Evolutionary conservation across 176 grass and related monocot genomes (phyloP).

Genomic region (Eragrostis nindensis): DNA sequence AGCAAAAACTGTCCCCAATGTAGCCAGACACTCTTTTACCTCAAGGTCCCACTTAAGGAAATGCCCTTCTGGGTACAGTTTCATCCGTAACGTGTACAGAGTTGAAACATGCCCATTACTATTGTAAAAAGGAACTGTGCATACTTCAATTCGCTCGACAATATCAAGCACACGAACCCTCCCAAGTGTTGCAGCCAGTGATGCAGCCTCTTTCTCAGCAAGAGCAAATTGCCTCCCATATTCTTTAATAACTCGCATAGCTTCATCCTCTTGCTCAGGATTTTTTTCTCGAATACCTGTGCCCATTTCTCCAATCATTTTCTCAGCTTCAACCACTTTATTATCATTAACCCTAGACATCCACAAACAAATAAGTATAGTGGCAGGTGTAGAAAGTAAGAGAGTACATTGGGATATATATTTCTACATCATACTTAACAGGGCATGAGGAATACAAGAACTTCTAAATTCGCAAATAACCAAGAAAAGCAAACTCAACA

Average conservation of each 20-base stretch:
- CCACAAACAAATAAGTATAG: constrained; percentile 16
- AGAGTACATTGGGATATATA: not conserved
- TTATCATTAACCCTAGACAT: constrained; percentile 49
- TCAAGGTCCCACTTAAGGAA: constrained; percentile 57
- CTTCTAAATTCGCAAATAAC: not conserved
- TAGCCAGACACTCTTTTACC: constrained; percentile 51
- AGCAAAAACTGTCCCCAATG: constrained; percentile 68
- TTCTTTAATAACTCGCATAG: too few species aligned
- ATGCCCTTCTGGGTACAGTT: constrained; percentile 63
- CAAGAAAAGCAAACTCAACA: not conserved
- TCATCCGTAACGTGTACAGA: constrained; percentile 81
- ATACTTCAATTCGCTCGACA: constrained; percentile 82
- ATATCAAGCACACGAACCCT: constrained; percentile 68
- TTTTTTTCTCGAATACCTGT: not conserved
- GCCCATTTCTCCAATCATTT: not conserved
- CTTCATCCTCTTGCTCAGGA: not conserved
- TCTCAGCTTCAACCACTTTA: constrained; percentile 26
- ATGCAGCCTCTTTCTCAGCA: not conserved
- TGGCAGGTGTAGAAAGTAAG: not conserved
- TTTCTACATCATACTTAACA: not conserved
- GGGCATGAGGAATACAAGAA: not conserved
- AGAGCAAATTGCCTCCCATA: not conserved
- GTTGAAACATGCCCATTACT: constrained; percentile 62
- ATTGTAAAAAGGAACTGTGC: constrained; percentile 74
- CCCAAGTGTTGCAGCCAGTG: constrained; percentile 45